Conservation (phyloP, 306 rosid genomes). For the Malus fusca region DNA sequence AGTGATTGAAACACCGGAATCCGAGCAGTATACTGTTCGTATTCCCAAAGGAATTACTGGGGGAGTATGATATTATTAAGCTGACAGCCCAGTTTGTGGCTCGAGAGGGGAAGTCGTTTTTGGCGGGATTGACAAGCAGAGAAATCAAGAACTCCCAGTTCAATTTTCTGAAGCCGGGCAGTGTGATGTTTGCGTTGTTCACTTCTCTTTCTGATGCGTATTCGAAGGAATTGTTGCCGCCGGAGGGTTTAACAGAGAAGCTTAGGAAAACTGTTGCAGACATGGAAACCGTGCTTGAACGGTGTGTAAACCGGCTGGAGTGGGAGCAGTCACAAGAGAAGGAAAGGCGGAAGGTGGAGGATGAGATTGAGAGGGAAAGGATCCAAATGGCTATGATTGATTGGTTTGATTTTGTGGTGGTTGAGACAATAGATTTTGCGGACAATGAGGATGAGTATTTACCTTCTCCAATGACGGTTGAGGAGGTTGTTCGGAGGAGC, state of each 20-base stretch:
- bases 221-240: slow-evolving; percentile 92
- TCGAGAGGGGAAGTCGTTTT: slow-evolving; percentile 82
- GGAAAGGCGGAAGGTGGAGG: slow-evolving; percentile 89
- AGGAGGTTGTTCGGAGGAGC: slow-evolving; percentile 90
- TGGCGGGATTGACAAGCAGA: slow-evolving; percentile 87
- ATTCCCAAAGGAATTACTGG: slow-evolving; percentile 95
- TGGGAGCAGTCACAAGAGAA: slow-evolving; percentile 98
- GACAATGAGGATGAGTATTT: slow-evolving; percentile 95
- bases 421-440: slow-evolving; percentile 80
- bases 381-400: slow-evolving; percentile 93
- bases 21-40: slow-evolving; percentile 88
- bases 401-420: slow-evolving; percentile 98
- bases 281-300: slow-evolving; percentile 84
- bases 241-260: slow-evolving; percentile 73
- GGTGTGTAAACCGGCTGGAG: slow-evolving; percentile 81
- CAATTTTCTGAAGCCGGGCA: slow-evolving; percentile 91
- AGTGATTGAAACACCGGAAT: slow-evolving; percentile 83
- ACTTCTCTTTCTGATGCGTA: slow-evolving; percentile 94
- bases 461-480: slow-evolving; percentile 92
- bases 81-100: slow-evolving; percentile 96
- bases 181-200: slow-evolving; percentile 79
- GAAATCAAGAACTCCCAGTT: slow-evolving; percentile 85
- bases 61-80: slow-evolving; percentile 85
- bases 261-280: slow-evolving; percentile 66
- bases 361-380: slow-evolving; percentile 95